Conservation (phyloP, 2,329 filamentous ascomycete species). For the Xylariaceae sp. region DNA sequence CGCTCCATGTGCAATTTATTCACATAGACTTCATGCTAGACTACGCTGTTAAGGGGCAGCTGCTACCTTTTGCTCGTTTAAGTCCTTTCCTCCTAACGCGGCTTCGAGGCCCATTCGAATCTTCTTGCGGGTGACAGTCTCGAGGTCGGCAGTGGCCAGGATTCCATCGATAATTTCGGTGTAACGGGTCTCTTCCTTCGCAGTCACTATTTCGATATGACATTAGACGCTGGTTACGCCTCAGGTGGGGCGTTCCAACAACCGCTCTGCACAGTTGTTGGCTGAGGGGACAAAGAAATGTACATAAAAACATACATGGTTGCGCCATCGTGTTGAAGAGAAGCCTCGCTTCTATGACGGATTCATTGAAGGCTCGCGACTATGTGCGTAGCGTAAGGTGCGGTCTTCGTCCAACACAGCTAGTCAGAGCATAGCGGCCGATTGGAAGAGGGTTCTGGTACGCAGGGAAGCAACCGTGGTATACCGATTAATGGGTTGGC, state of each 20-base stretch:
- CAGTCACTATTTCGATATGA: conserved; percentile 49
- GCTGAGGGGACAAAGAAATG: neutral
- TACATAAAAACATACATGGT: conserved; percentile 32
- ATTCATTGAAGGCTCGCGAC: conserved; percentile 19
- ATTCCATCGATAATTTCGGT: conserved; percentile 66
- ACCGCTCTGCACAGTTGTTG: neutral
- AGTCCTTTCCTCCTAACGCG: conserved; percentile 61
- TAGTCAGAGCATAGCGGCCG: conserved; percentile 26
- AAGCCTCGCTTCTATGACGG: conserved; percentile 7
- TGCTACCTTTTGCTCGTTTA: conserved; percentile 63
- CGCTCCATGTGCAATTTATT: neutral
- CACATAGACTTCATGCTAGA: neutral
- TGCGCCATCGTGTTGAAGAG: conserved; percentile 33
- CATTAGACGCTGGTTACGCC: conserved; percentile 12
- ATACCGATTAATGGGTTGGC: neutral
- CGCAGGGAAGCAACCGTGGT: neutral
- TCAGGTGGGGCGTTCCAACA: neutral
- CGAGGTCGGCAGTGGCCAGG: conserved; percentile 61
- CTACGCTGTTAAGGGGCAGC: neutral
- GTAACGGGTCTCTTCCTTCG: conserved; percentile 58
- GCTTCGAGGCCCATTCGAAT: conserved; percentile 63
- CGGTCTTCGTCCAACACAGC: conserved; percentile 3
- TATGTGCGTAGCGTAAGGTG: conserved; percentile 3
- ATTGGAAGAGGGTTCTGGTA: conserved; percentile 9
- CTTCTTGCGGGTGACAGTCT: conserved; percentile 69